Conservation (phyloP, 2,329 filamentous ascomycete genomes). For the Xylaria sp. region DNA sequence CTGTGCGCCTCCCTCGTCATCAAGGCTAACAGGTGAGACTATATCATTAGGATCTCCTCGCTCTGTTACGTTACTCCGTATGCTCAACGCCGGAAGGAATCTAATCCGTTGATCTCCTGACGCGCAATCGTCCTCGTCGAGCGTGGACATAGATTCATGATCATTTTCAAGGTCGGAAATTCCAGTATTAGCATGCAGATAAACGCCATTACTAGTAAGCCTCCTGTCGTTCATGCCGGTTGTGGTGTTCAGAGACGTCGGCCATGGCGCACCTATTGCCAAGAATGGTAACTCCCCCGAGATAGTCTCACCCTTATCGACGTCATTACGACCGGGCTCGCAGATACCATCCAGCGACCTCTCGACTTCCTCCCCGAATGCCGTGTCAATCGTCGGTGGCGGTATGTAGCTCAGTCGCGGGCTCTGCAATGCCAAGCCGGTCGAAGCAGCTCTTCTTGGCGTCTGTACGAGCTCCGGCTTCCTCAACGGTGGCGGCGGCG, state of each 20-base stretch:
- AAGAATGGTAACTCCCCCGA: background rate
- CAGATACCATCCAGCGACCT: conserved; percentile 1
- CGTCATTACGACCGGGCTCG: background rate
- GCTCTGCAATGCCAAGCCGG: conserved; percentile 35
- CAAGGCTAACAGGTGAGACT: conserved; percentile 41
- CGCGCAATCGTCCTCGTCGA: conserved; percentile 33
- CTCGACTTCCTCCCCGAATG: conserved; percentile 35
- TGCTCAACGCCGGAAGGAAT: conserved; percentile 35
- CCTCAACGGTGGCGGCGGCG: conserved; percentile 21
- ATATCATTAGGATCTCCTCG: conserved; percentile 14
- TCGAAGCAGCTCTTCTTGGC: conserved; percentile 17
- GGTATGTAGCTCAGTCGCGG: conserved; percentile 42
- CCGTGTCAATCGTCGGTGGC: conserved; percentile 43
- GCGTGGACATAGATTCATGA: conserved; percentile 33
- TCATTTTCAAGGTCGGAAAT: background rate
- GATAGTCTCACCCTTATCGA: background rate
- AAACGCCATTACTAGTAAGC: background rate
- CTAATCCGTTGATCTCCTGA: conserved; percentile 34
- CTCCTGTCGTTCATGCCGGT: background rate
- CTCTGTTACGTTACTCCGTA: conserved; percentile 8
- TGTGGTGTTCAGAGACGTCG: background rate
- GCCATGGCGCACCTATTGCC: background rate
- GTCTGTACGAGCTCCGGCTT: background rate
- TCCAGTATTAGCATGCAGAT: background rate
- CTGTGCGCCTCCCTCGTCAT: conserved; percentile 6